Conservation (phyloP, 202 grass and related monocot species). For the Panicum hallii region DNA sequence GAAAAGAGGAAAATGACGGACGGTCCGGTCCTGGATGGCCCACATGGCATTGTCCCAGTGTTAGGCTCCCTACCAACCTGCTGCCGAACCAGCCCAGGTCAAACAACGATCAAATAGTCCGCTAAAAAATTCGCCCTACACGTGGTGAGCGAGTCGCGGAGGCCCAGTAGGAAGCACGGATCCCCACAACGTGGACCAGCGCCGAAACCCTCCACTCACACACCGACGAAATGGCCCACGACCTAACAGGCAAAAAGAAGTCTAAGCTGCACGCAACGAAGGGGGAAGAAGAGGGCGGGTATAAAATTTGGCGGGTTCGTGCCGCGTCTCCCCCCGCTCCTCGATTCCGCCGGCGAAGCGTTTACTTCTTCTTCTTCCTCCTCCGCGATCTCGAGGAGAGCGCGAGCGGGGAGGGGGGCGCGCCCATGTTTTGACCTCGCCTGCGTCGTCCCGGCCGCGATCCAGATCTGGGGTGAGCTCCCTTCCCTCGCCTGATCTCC, state of each 20-base stretch:
- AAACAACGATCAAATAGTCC: constrained; percentile 17
- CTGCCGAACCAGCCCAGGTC: constrained; percentile 19
- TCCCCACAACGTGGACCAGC: constrained; percentile 5
- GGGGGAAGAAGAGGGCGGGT: neutral
- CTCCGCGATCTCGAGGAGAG: constrained; percentile 53
- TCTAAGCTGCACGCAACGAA: neutral
- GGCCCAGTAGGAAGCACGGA: constrained; percentile 15
- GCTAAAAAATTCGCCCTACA: constrained; percentile 3
- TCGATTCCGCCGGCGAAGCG: constrained; percentile 53
- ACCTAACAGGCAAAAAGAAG: neutral
- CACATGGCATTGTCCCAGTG: constrained; percentile 36
- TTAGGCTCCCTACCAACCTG: constrained; percentile 49
- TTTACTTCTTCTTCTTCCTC: constrained; percentile 40
- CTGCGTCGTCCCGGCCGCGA: constrained; percentile 40
- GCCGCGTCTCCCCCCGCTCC: constrained; percentile 40
- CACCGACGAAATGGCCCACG: constrained; percentile 37
- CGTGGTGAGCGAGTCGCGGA: constrained; percentile 8
- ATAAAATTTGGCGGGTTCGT: constrained; percentile 69
- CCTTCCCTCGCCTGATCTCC: neutral
- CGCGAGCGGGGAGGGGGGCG: constrained; percentile 2
- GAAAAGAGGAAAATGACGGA: neutral
- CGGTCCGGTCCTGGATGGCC: neutral
- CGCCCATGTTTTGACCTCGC: constrained; percentile 55
- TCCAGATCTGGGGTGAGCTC: constrained; percentile 54
- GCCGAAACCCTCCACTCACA: neutral